A percentile compares a stretch with the other conserved stretches of the same genome.
phyloP scores from a whole-genome alignment of 805 yeast species.

The Hermanozyma aechmeae region DNA sequence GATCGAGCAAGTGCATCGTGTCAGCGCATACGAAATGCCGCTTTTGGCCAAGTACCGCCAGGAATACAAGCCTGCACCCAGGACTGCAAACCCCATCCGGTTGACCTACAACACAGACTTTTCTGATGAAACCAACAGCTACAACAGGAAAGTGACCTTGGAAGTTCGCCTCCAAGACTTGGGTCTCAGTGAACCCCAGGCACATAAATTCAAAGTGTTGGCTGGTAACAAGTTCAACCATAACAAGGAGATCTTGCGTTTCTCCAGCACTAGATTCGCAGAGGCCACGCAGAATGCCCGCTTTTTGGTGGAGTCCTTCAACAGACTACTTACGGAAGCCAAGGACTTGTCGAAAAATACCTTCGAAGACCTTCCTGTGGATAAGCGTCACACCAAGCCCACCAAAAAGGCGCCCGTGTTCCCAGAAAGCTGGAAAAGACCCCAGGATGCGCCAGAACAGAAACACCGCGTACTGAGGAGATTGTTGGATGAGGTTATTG shows the following conservation, averaged over 20 bases:
- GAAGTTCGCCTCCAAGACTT: conserved; percentile 45
- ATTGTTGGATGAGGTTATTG: conserved; percentile 24
- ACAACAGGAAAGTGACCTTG: conserved; percentile 58
- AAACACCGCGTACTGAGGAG: conserved; percentile 24
- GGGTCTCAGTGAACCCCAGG: conserved; percentile 39
- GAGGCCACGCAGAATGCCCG: conserved; percentile 85
- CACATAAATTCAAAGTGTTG: conserved; percentile 69
- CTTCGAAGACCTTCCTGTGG: conserved; percentile 77
- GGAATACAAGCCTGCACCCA: conserved; percentile 44
- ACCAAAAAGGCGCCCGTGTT: conserved; percentile 36
- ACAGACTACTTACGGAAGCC: conserved; percentile 53
- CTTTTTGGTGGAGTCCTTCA: conserved; percentile 55
- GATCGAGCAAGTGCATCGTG: conserved; percentile 65
- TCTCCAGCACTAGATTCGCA: conserved; percentile 55
- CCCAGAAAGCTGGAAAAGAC: conserved; percentile 70
- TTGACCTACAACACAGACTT: conserved; percentile 63
- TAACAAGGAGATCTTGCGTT: conserved; percentile 47
- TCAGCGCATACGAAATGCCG: conserved; percentile 91
- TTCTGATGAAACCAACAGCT: conserved; percentile 64
- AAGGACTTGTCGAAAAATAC: conserved; percentile 48
- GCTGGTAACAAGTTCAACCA: conserved; percentile 73
- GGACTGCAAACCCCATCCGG: conserved; percentile 41
- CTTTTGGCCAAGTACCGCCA: conserved; percentile 67
- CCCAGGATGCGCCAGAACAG: conserved; percentile 57
- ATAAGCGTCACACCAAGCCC: conserved; percentile 56